Evolutionary conservation across 2,329 filamentous ascomycete genomes (phyloP).

Genomic region (Coleophoma eucalyptorum): DNA sequence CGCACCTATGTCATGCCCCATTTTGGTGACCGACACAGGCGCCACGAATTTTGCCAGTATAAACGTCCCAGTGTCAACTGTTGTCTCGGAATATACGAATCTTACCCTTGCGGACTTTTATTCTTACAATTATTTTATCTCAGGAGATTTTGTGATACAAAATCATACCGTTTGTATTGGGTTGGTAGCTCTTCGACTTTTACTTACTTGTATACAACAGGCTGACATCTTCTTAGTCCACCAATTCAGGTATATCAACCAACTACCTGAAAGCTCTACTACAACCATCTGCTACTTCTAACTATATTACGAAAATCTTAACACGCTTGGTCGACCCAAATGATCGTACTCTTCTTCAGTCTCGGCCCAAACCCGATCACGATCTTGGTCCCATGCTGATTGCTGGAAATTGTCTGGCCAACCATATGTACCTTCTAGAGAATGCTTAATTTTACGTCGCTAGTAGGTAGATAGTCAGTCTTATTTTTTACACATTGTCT

Average conservation of each 20-base stretch:
- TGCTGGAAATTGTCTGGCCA: not conserved
- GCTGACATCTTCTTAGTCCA: not conserved
- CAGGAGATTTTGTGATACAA: not conserved
- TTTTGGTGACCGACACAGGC: not conserved
- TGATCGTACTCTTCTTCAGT: not conserved
- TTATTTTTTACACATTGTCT: not conserved
- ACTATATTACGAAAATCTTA: not conserved
- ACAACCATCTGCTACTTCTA: not conserved
- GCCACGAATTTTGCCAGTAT: no score
- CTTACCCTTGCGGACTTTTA: not conserved
- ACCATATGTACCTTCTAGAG: not conserved
- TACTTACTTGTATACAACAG: not conserved
- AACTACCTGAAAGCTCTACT: not conserved
- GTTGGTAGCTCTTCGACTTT: not conserved
- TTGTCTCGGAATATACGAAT: not conserved
- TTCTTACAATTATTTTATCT: not conserved
- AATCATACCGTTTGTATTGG: not conserved
- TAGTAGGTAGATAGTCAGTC: not conserved
- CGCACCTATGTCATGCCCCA: not conserved
- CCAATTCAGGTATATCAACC: not conserved
- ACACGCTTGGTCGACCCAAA: not conserved
- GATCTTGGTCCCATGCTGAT: not conserved
- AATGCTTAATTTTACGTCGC: constrained; percentile 1
- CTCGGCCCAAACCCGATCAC: not conserved
- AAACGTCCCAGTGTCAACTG: not conserved